Conservation (phyloP, 805 yeast genomes). For the Metschnikowia noctiluminum region DNA sequence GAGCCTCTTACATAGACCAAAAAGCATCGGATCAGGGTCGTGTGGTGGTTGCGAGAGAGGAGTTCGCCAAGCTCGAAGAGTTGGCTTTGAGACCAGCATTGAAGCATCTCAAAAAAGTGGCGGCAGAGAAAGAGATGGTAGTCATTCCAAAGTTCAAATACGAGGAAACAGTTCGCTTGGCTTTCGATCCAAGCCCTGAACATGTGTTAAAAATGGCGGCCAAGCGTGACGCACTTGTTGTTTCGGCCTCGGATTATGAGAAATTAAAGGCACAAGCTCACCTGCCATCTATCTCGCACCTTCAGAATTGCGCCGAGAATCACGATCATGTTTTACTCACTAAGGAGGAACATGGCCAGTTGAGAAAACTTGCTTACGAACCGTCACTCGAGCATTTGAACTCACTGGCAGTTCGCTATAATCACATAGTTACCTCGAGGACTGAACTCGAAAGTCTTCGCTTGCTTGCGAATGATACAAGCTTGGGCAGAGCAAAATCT, state of each 20-base stretch:
- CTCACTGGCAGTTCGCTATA: constrained; percentile 5
- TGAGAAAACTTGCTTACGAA: constrained; percentile 7
- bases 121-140: constrained; percentile 14
- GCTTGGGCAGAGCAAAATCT: constrained; percentile 7
- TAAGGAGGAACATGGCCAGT: background rate
- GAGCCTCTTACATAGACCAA: constrained; percentile 5
- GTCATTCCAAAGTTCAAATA: constrained; percentile 7
- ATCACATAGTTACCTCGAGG: constrained; percentile 2
- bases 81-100: constrained; percentile 4
- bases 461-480: background rate
- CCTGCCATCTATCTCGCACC: constrained; percentile 10
- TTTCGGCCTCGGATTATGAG: constrained; percentile 7
- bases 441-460: constrained; percentile 4
- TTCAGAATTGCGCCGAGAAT: constrained; percentile 10
- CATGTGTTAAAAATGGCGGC: constrained; percentile 9
- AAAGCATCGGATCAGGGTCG: constrained; percentile 7
- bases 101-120: constrained; percentile 5
- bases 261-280: constrained; percentile 7
- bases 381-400: constrained; percentile 9
- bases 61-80: constrained; percentile 5
- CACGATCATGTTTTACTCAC: constrained; percentile 10
- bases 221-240: constrained; percentile 5
- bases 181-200: constrained; percentile 14
- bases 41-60: constrained; percentile 5
- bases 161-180: constrained; percentile 8